Conservation (phyloP, 331 rosid genomes). For the Telfairia occidentalis region DNA sequence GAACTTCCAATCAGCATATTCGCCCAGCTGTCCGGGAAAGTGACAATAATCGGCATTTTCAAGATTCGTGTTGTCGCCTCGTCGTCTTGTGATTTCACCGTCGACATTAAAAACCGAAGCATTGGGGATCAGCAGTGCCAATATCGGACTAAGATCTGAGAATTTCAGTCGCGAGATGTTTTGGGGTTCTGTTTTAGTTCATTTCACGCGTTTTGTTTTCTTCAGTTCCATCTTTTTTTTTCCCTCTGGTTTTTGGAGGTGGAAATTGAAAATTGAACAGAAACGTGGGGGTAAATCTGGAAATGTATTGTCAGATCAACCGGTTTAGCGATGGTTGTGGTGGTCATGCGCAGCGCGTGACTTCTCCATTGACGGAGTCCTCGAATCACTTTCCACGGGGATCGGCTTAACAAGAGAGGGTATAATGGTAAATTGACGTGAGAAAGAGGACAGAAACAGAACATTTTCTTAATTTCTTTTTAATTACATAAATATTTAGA, state of each 20-base stretch:
- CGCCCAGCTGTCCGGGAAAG: slow-evolving; percentile 25
- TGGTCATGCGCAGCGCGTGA: neutral
- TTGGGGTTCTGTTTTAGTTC: neutral
- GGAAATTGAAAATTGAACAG: neutral
- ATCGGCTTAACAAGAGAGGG: neutral
- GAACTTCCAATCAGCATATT: slow-evolving; percentile 28
- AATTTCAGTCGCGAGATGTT: neutral
- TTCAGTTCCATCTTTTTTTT: neutral
- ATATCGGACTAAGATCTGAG: slow-evolving; percentile 4
- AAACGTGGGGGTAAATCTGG: neutral
- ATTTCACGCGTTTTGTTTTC: neutral
- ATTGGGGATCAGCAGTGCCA: slow-evolving; percentile 23
- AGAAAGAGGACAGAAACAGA: too few relatives aligned
- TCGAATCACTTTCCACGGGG: neutral
- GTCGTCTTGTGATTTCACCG: slow-evolving; percentile 35
- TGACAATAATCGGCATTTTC: slow-evolving; percentile 19
- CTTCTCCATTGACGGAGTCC: neutral
- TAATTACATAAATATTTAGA: too few relatives aligned
- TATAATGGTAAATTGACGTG: neutral
- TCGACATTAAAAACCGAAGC: slow-evolving; percentile 11
- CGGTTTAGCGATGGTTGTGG: neutral
- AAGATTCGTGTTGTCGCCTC: slow-evolving; percentile 26
- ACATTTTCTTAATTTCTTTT: too few relatives aligned
- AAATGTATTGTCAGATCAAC: neutral
- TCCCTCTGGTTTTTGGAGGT: neutral